Percentiles rank a stretch among this genome's conserved stretches.
Conservation (phyloP, 2,329 filamentous ascomycete species). For the Pseudogymnoascus destructans region DNA sequence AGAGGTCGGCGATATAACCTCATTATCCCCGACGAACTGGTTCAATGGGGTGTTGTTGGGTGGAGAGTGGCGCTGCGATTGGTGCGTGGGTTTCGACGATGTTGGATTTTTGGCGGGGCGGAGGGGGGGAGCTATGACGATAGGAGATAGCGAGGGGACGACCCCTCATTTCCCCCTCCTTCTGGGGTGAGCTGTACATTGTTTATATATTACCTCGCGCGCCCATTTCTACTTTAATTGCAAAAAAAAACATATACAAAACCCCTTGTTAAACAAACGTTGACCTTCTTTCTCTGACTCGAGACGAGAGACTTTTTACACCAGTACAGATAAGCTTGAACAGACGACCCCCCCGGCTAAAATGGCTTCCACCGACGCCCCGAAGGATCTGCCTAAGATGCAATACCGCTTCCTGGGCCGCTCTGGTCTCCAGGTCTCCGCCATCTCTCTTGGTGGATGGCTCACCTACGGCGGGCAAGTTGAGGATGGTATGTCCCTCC, state of each 20-base stretch:
- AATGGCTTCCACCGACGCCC: conserved; percentile 15
- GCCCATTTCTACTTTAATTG: neutral
- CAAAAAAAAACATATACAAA: neutral
- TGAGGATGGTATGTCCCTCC: conserved; percentile 40
- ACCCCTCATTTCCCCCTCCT: neutral
- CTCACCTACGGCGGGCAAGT: conserved; percentile 65
- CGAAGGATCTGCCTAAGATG: conserved; percentile 40
- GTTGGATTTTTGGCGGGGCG: neutral
- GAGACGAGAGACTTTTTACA: neutral
- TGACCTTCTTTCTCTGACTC: neutral
- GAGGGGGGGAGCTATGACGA: neutral
- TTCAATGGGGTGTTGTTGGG: neutral
- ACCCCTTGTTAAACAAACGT: neutral
- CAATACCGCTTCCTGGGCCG: conserved; percentile 59
- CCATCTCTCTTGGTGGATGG: conserved; percentile 59
- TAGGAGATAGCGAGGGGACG: neutral
- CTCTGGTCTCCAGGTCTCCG: conserved; percentile 60
- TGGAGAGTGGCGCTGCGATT: neutral
- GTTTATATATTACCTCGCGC: neutral
- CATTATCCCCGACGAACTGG: neutral
- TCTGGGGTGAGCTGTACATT: neutral
- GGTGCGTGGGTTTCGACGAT: neutral
- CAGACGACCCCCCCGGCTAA: neutral
- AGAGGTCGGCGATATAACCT: neutral
- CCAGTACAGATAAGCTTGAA: neutral